Evolutionary conservation across 2,329 filamentous ascomycete genomes (phyloP), one percentile per base, ranked within the genome.

Genomic region (Anthostomella pinea): DNA sequence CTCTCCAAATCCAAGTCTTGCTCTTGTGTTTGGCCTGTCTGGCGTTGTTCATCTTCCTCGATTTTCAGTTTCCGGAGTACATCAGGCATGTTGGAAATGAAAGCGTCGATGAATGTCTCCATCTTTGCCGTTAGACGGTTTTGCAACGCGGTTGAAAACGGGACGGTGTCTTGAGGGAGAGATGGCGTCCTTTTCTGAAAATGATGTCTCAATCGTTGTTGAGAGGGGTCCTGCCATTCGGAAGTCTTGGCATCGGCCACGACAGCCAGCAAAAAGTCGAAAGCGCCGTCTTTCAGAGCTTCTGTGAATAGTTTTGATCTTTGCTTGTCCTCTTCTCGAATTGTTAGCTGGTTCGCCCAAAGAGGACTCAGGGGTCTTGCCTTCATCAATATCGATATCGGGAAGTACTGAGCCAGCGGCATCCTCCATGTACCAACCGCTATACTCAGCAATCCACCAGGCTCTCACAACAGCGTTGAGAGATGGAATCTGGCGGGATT

Each of bases 31-130:
- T 80, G 77, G 54, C 76, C 81, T 18, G 81, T 69, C 56, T 83
- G 79, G 11, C 87, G 75, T 59, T 94, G 88, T 48, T 93, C 86
- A 54, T 97, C 91, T 62, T 97, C 91, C 42, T 95, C 89, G 2
- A 81, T 77, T 45, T 91, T 87, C 19, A 97, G 70, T 60, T 82
- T 87, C 35, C 91, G 82, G 28, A 98, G 74, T 3, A 93, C 84
- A 64, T 97, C 90, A 1, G 93, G 93, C 68, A 97, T 85, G 56
- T 98, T 95, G 1, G 88, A 87, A 49, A 98, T 94, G 58, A 95
- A 94, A 5, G 86, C 85, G 57, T 97, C 91, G 6, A 91, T 80
- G 56, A 97, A 95, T 0, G 77, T 75, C 58, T 97, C 91, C 8
- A 97, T 65, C 55, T 90, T 86, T 40, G 83, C 76, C 78, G 91